Evolutionary conservation across 2,329 filamentous ascomycete genomes (phyloP).

Genomic region (Rosellinia necatrix): DNA sequence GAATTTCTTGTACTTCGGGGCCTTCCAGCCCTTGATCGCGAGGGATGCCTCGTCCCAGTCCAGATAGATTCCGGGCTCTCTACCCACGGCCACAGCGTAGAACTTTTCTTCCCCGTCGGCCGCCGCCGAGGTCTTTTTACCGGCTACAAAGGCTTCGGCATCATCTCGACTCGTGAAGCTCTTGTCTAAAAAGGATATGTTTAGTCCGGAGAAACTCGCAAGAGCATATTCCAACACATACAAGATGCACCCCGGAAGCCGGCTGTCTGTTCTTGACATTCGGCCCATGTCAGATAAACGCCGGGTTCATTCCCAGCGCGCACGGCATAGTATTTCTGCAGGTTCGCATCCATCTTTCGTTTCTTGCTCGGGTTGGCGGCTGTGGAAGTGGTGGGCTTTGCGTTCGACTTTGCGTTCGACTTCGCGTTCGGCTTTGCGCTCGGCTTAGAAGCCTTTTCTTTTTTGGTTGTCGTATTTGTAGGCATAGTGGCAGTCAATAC

Average conservation of each 20-base stretch:
- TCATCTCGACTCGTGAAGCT: slow-evolving; percentile 75
- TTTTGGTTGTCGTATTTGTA: slow-evolving; percentile 27
- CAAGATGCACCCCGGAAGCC: slow-evolving; percentile 69
- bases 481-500: slow-evolving; percentile 33
- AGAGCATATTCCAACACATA: slow-evolving; percentile 50
- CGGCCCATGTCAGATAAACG: slow-evolving; percentile 65
- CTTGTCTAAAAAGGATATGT: slow-evolving; percentile 63
- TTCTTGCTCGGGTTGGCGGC: slow-evolving; percentile 46
- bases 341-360: slow-evolving; percentile 51
- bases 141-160: slow-evolving; percentile 76
- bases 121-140: slow-evolving; percentile 53
- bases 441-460: slow-evolving; percentile 21
- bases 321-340: slow-evolving; percentile 67
- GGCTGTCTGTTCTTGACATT: slow-evolving; percentile 64
- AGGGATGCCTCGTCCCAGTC: slow-evolving; percentile 72
- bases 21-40: slow-evolving; percentile 75
- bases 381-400: not conserved
- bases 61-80: slow-evolving; percentile 61
- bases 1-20: slow-evolving; percentile 73
- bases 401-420: slow-evolving; percentile 6
- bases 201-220: slow-evolving; percentile 3
- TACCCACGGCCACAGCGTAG: slow-evolving; percentile 66
- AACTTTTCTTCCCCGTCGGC: slow-evolving; percentile 52
- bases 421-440: slow-evolving; percentile 18
- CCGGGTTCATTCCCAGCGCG: slow-evolving; percentile 60